Evolutionary conservation across 768 basidiomycete species (phyloP), one percentile per base, ranked within the genome.

Genomic region (Macrolepiota albuminosa): DNA sequence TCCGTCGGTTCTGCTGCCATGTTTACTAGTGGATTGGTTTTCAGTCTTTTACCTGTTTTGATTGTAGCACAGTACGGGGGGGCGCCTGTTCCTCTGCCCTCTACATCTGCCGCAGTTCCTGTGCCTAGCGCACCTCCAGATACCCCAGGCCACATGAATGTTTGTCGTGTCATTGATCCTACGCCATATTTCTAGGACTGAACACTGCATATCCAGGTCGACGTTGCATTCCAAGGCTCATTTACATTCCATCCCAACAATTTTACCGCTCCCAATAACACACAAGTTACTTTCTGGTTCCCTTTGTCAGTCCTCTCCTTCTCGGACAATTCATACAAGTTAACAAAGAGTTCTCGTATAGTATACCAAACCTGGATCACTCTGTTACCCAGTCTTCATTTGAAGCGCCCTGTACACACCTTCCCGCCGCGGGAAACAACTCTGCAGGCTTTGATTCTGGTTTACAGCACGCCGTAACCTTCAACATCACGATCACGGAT

Each of bases 311-410:
- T 63, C 8, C 10, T 56, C n/a, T 53, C 16, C 37, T 43, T 55
- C 7, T 33, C 36, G 21, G 26, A 69, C 29, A 21, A 43, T 21
- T 8, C 21, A 29, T 43, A 11, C 29, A 31, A n/a, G 39, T 33
- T 10, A 18, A 54, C 11, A 42, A 21, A 54, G 11, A 54, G 16
- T n/a, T 31, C 70, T 66, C 71, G 69, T n/a, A 67, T 74, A 67
- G 78, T 72, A 21, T 10, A 51, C 50, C 68, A 70, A 69, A 68
- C 60, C 9, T 72, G 70, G 69, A 69, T 33, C 84, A 86, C 66
- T 82, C 79, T 18, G 78, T 86, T 39, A 83, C 84, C 11, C 82
- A 85, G 66, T 84, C 83, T 10, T 76, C 79, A 14, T 85, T 86
- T 65, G 73, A 68, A 16, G 64, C 64, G 24, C 85, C 85, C 26